Conservation (phyloP, 2,329 filamentous ascomycete genomes). For the Huntiella moniliformis region DNA sequence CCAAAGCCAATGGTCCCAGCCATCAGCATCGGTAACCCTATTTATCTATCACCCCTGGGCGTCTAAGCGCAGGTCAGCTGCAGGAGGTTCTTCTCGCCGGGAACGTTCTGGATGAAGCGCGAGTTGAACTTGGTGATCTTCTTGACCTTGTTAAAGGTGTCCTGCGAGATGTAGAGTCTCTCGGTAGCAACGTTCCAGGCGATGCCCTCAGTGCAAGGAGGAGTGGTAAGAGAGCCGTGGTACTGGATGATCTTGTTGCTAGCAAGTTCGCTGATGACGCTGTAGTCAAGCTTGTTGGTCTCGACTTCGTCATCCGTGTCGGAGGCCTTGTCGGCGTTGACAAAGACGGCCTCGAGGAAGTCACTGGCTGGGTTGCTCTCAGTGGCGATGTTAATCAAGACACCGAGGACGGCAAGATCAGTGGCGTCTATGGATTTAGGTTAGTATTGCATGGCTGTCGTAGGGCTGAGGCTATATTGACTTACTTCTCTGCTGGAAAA, state of each 20-base stretch:
- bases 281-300: constrained; percentile 25
- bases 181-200: constrained; percentile 32
- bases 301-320: constrained; percentile 5
- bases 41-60: not conserved
- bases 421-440: not conserved
- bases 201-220: constrained; percentile 40
- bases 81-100: constrained; percentile 25
- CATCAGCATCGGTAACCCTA: not conserved
- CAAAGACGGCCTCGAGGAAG: constrained; percentile 21
- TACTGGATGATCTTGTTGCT: constrained; percentile 21
- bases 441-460: not conserved
- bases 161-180: constrained; percentile 27
- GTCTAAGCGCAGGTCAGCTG: not conserved
- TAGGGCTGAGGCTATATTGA: not conserved
- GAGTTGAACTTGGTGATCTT: constrained; percentile 36
- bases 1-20: not conserved
- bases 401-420: constrained; percentile 20
- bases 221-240: constrained; percentile 40
- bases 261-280: constrained; percentile 21
- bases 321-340: constrained; percentile 21
- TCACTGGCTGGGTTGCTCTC: constrained; percentile 7
- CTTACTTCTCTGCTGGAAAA: constrained; percentile 18
- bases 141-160: constrained; percentile 32
- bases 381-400: constrained; percentile 20
- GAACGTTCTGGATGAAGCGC: constrained; percentile 32